A percentile compares a stretch with the other conserved stretches of the same genome.
These are phyloP conservation scores for Hymenoscyphus repandus DNA, from an alignment of 2,329 filamentous ascomycete species.

Conservation along the genomic window DNA sequence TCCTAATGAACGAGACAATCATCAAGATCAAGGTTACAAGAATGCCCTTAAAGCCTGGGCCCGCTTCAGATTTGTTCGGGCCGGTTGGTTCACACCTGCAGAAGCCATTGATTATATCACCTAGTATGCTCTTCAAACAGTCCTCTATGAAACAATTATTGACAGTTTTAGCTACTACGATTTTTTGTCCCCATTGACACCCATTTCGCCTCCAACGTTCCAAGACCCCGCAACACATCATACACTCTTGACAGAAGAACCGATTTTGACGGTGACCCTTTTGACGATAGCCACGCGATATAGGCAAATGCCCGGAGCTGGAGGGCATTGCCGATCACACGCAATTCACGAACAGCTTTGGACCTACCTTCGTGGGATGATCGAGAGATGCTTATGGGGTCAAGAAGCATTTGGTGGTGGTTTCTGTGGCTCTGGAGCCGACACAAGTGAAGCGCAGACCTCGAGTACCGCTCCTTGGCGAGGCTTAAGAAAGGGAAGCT, in stretches of 20 bases:
- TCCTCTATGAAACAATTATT: not conserved
- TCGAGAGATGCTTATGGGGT: slow-evolving; percentile 90
- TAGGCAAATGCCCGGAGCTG: slow-evolving; percentile 71
- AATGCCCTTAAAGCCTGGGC: slow-evolving; percentile 84
- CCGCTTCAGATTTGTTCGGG: slow-evolving; percentile 87
- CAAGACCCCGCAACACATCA: slow-evolving; percentile 74
- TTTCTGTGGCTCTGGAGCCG: slow-evolving; percentile 67
- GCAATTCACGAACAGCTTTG: slow-evolving; percentile 94
- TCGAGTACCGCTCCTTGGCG: slow-evolving; percentile 67
- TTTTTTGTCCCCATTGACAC: slow-evolving; percentile 84
- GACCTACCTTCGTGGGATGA: slow-evolving; percentile 91
- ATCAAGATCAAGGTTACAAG: slow-evolving; percentile 50
- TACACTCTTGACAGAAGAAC: slow-evolving; percentile 81
- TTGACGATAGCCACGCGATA: slow-evolving; percentile 89
- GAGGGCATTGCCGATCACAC: slow-evolving; percentile 76
- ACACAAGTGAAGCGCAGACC: slow-evolving; percentile 49
- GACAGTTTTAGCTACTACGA: slow-evolving; percentile 69
- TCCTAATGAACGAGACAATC: slow-evolving; percentile 11
- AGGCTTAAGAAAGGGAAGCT: slow-evolving; percentile 67
- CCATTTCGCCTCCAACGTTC: slow-evolving; percentile 89
- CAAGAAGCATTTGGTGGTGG: slow-evolving; percentile 93
- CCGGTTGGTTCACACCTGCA: slow-evolving; percentile 90
- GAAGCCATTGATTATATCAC: slow-evolving; percentile 93
- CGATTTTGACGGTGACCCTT: slow-evolving; percentile 85
- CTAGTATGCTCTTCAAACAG: slow-evolving; percentile 57